A percentile compares a stretch with the other conserved stretches of the same genome.
phyloP scores from a whole-genome alignment of 2,329 filamentous ascomycete genomes.

The Fusarium verrucosum region DNA sequence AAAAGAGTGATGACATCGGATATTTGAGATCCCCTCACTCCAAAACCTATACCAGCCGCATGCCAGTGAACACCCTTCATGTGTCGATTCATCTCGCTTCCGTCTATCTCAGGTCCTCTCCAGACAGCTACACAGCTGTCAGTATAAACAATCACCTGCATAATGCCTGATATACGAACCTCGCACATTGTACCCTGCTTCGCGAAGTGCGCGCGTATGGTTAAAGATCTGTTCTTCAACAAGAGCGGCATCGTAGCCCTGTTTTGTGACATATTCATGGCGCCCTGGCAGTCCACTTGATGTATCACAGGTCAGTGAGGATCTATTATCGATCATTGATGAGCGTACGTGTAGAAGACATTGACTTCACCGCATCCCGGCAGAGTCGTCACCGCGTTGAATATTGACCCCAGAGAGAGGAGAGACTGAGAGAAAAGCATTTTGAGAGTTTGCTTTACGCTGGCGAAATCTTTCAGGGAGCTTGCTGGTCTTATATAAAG shows the following conservation, averaged over 20 bases:
- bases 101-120: slow-evolving; percentile 1
- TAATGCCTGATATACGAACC: rapidly evolving
- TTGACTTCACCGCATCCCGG: slow-evolving; percentile 1
- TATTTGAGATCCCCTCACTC: slow-evolving; percentile 2
- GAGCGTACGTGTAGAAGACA: slow-evolving; percentile 1
- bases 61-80: slow-evolving; percentile 11
- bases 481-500: not conserved
- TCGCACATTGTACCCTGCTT: slow-evolving; percentile 12
- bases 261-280: slow-evolving; percentile 3
- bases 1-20: slow-evolving; percentile 1
- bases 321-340: rapidly evolving
- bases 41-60: slow-evolving; percentile 5
- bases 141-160: rapidly evolving
- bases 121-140: not conserved
- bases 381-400: not conserved
- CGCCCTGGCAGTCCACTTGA: slow-evolving; percentile 1
- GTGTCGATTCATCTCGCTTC: not conserved
- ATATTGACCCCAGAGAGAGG: not conserved
- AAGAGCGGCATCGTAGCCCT: slow-evolving; percentile 2
- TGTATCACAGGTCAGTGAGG: rapidly evolving
- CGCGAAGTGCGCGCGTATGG: not conserved
- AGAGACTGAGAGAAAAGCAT: not conserved
- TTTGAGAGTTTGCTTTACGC: not conserved
- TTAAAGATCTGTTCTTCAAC: slow-evolving; percentile 12
- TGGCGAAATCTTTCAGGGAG: not conserved